Conservation (phyloP, 768 basidiomycete genomes). For the Suillus americanus region DNA sequence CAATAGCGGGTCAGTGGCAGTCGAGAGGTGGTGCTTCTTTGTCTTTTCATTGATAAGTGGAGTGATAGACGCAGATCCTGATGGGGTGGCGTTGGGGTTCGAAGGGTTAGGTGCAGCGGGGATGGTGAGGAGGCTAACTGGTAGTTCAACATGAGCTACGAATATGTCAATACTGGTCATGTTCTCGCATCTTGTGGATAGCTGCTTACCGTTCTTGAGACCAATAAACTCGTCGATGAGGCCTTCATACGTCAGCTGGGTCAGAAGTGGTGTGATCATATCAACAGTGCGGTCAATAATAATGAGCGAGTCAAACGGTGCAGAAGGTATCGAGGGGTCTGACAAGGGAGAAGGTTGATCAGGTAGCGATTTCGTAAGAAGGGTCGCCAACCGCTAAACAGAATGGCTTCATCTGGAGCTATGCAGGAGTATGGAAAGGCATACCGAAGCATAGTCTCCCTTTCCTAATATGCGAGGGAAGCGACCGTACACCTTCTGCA, state of each 20-base stretch:
- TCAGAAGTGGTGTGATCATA: constrained; percentile 93
- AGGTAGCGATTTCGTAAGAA: constrained; percentile 62
- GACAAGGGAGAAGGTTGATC: constrained; percentile 40
- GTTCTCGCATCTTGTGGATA: not conserved
- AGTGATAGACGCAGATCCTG: constrained; percentile 43
- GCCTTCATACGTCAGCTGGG: constrained; percentile 96
- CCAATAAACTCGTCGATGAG: constrained; percentile 91
- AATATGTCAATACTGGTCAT: not conserved
- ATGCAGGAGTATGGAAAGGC: constrained; percentile 16
- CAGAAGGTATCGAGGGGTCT: constrained; percentile 45
- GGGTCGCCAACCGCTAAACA: constrained; percentile 68
- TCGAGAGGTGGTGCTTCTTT: constrained; percentile 86
- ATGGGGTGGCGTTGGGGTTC: constrained; percentile 39
- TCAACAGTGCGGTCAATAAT: constrained; percentile 89
- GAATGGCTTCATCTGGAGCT: constrained; percentile 12
- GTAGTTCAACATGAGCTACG: constrained; percentile 79
- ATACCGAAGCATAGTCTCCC: constrained; percentile 81
- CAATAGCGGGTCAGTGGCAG: constrained; percentile 76
- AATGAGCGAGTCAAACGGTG: constrained; percentile 81
- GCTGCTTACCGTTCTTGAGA: constrained; percentile 77
- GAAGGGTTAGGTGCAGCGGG: constrained; percentile 45
- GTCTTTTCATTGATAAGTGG: constrained; percentile 74
- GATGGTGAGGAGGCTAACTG: constrained; percentile 63
- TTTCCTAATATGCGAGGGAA: constrained; percentile 94
- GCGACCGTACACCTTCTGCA: constrained; percentile 82